Base-by-base conservation (phyloP, 257 asterid genomes). In the Rhazya stricta region DNA sequence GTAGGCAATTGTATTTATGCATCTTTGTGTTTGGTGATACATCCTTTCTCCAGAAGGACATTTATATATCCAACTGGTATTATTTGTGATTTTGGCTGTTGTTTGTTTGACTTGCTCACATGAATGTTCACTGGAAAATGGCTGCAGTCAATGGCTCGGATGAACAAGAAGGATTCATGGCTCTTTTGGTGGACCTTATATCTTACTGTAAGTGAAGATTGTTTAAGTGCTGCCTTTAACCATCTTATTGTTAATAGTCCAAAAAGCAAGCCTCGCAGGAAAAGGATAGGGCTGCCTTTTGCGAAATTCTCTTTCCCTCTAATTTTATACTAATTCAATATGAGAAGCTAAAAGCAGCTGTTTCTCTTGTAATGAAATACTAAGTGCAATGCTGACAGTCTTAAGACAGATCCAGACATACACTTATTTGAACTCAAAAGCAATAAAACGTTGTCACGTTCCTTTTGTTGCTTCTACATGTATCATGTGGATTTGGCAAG, bases 101-200 rank as follows among this genome's bases (percentile, higher is more conserved):
- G 62, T 63, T 50, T 62, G 63, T 9, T 72, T 50, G 48, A 46
- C 29, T 71, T 71, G 75, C 25, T 32, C 42, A 73, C 72, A 50
- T 69, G 39, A 30, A 30, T 74, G 65, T 61, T 75, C 66, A n/a
- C 5, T 61, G 39, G 68, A 51, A 6, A 58, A n/a, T 58, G 74
- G 74, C 78, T 60, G 73, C 83, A 94, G 97, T 90, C 99, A 54
- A 74, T 94, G 90, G 90, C 97, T 84, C 87, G 96, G 77, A 92
- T 94, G 90, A 94, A 94, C 90, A 91, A 92, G 91, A 92, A 94
- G 89, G 99, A 94, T 81, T 88, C 97, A 69, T 92, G 97, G 99
- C 89, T 94, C 45, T 94, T 94, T 82, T 92, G 99, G 99, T 94
- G 99, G 99, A 94, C 99, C 61, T 82, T 94, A 65, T 94, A 91